phyloP scores from a whole-genome alignment of 192 early-diverging fungal species.

The Gryganskiella cystojenkinii region DNA sequence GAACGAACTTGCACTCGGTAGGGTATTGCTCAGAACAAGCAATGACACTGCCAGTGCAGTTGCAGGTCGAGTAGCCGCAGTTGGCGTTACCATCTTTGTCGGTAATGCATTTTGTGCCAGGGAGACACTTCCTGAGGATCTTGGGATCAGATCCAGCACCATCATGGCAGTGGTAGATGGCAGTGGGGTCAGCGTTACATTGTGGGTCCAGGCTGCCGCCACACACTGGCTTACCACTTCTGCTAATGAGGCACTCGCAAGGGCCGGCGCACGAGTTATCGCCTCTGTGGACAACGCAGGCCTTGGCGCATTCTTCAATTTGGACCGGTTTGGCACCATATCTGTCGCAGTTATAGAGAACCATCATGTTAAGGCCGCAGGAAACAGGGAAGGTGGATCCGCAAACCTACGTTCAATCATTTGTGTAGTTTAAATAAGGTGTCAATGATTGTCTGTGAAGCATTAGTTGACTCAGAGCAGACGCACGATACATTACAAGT shows the following conservation, averaged over 20 bases:
- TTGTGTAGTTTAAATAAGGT: neutral
- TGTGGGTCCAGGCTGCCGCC: neutral
- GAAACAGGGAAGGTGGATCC: neutral
- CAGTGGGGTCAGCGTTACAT: neutral
- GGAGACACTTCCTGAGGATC: neutral
- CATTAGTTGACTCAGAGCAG: no score
- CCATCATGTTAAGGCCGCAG: neutral
- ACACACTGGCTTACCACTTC: neutral
- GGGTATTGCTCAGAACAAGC: neutral
- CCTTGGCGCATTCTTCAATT: neutral
- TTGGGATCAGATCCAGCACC: neutral
- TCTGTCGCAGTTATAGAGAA: neutral
- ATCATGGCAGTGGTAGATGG: neutral
- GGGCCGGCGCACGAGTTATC: no score
- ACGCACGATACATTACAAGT: neutral
- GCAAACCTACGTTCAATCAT: neutral
- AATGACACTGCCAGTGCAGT: neutral
- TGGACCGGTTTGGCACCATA: neutral
- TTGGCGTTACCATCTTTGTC: neutral
- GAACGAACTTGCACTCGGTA: neutral
- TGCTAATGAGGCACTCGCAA: neutral
- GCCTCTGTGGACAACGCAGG: neutral
- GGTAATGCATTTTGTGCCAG: neutral
- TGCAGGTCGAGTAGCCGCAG: slow-evolving; percentile 6
- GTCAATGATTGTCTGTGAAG: no score